These are phyloP conservation scores for Pseudogymnoascus sp. DNA, from an alignment of 2,329 filamentous ascomycete species.

Conservation along the genomic window DNA sequence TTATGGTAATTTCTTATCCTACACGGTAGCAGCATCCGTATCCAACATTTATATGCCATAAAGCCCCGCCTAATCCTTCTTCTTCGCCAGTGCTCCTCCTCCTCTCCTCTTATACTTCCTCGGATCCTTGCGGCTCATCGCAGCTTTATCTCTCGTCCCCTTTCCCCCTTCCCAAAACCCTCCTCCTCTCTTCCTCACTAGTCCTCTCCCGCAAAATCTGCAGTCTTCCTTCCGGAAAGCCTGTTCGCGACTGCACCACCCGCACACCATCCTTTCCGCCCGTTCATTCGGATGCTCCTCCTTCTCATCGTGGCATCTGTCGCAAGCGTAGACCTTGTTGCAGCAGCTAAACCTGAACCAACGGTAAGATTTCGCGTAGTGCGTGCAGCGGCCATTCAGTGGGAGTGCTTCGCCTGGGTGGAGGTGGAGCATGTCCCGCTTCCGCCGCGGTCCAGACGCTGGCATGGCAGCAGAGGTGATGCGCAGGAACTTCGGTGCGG, in stretches of 20 bases:
- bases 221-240: constrained; percentile 70
- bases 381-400: constrained; percentile 42
- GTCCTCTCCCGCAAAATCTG: constrained; percentile 58
- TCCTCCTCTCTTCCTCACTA: constrained; percentile 55
- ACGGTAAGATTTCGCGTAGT: constrained; percentile 50
- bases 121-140: constrained; percentile 70
- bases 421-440: constrained; percentile 46
- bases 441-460: constrained; percentile 34
- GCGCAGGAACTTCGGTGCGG: constrained; percentile 67
- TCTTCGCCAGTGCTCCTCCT: constrained; percentile 7
- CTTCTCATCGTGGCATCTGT: constrained; percentile 56
- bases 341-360: constrained; percentile 62
- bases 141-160: constrained; percentile 60
- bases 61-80: background rate
- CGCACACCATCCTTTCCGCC: constrained; percentile 77
- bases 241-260: constrained; percentile 72
- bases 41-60: background rate
- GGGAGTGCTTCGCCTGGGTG: constrained; percentile 49
- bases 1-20: background rate
- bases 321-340: constrained; percentile 49
- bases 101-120: constrained; percentile 60
- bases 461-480: constrained; percentile 42
- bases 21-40: background rate
- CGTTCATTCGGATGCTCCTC: constrained; percentile 70
- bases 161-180: constrained; percentile 87